Conservation (phyloP, 2,329 filamentous ascomycete species). For the Alternaria sp. region DNA sequence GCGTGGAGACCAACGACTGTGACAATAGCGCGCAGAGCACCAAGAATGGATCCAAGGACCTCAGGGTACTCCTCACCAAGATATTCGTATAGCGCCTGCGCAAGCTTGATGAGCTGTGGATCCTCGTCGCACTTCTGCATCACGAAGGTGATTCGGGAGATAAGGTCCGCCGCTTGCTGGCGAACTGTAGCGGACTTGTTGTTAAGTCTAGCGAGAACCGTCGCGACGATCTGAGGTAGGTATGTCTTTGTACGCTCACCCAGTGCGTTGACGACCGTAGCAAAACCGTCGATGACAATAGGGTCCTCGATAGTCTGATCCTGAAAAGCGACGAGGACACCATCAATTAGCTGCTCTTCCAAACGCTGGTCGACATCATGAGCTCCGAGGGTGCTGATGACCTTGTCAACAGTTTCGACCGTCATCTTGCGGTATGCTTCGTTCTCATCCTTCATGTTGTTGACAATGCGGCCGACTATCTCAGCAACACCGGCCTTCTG, state of each 20-base stretch:
- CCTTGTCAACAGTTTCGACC: slow-evolving; percentile 95
- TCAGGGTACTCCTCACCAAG: slow-evolving; percentile 98
- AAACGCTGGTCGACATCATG: slow-evolving; percentile 92
- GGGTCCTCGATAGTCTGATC: slow-evolving; percentile 97
- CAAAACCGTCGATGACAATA: slow-evolving; percentile 96
- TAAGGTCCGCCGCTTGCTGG: slow-evolving; percentile 95
- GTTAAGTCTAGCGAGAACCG: slow-evolving; percentile 95
- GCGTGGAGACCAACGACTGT: slow-evolving; percentile 97
- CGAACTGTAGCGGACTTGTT: slow-evolving; percentile 97
- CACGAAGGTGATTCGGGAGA: slow-evolving; percentile 96
- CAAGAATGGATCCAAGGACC: slow-evolving; percentile 94
- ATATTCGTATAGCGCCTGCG: slow-evolving; percentile 95
- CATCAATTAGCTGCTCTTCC: slow-evolving; percentile 93
- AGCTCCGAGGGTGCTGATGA: slow-evolving; percentile 90
- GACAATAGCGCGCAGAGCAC: slow-evolving; percentile 93
- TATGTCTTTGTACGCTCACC: slow-evolving; percentile 96
- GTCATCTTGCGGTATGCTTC: slow-evolving; percentile 99
- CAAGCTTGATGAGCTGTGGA: slow-evolving; percentile 92
- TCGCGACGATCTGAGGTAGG: slow-evolving; percentile 94
- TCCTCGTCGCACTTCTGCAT: slow-evolving; percentile 99
- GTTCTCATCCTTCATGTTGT: slow-evolving; percentile 96
- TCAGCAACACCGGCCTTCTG: slow-evolving; percentile 98
- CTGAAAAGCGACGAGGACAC: slow-evolving; percentile 95
- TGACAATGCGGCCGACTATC: slow-evolving; percentile 91
- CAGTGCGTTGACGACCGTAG: slow-evolving; percentile 94